These are phyloP conservation scores for Colletotrichum sp. DNA, from an alignment of 2,329 filamentous ascomycete species.

Conservation along the genomic window DNA sequence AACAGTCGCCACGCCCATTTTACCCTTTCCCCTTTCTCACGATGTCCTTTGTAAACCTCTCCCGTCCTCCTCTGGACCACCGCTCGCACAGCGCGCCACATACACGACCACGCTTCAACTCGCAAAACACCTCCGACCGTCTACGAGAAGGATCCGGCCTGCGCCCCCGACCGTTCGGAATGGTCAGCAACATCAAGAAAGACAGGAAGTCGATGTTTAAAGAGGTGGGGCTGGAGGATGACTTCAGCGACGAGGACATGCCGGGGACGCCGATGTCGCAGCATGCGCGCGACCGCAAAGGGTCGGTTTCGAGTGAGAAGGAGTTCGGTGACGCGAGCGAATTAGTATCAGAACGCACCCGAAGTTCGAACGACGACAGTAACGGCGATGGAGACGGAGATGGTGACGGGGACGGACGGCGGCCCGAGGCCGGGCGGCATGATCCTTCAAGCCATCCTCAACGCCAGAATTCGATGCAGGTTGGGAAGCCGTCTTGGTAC, in stretches of 20 bases:
- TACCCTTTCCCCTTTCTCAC: not conserved
- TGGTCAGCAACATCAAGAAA: constrained; percentile 51
- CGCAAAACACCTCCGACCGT: constrained; percentile 54
- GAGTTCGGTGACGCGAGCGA: constrained; percentile 34
- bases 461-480: constrained; percentile 19
- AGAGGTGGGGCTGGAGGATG: constrained; percentile 52
- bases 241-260: constrained; percentile 27
- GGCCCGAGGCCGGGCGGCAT: constrained; percentile 1
- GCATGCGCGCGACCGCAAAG: constrained; percentile 15
- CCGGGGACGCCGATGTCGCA: not conserved
- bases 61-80: constrained; percentile 13
- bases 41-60: constrained; percentile 19
- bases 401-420: constrained; percentile 19
- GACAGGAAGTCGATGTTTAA: constrained; percentile 57
- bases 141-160: constrained; percentile 51
- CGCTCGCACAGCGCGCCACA: constrained; percentile 20
- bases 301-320: constrained; percentile 28
- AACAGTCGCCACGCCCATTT: not conserved
- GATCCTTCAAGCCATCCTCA: constrained; percentile 23
- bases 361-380: constrained; percentile 2
- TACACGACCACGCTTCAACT: constrained; percentile 54
- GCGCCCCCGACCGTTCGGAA: constrained; percentile 41
- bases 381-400: constrained; percentile 26
- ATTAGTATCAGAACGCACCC: constrained; percentile 9
- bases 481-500: constrained; percentile 41